Evolutionary conservation across 805 yeast genomes (phyloP).

Genomic region (Yamadazyma insecticola): DNA sequence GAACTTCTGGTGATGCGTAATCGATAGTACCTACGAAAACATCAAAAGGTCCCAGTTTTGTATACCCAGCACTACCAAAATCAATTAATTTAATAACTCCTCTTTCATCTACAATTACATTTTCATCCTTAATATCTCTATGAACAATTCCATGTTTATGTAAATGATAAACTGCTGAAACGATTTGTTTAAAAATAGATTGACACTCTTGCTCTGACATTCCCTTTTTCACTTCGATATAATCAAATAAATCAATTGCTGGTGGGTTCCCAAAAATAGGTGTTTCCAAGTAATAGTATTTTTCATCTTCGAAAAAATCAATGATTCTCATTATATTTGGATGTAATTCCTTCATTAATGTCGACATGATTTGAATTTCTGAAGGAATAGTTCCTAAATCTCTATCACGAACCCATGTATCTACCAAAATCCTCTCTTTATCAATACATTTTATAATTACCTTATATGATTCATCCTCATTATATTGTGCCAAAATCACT

Average conservation of each 20-base stretch:
- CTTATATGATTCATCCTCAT: constrained; percentile 54
- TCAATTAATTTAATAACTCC: constrained; percentile 85
- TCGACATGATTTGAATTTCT: constrained; percentile 91
- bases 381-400: constrained; percentile 89
- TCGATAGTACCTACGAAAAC: constrained; percentile 97
- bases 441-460: constrained; percentile 86
- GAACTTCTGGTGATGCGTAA: constrained; percentile 96
- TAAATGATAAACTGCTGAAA: constrained; percentile 72
- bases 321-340: constrained; percentile 80
- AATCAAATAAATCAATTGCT: constrained; percentile 88
- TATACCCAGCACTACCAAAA: constrained; percentile 93
- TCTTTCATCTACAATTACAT: constrained; percentile 78
- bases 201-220: constrained; percentile 79
- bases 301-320: constrained; percentile 90
- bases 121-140: constrained; percentile 93
- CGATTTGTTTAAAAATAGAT: constrained; percentile 73
- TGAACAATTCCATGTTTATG: constrained; percentile 88
- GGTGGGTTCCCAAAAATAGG: constrained; percentile 88
- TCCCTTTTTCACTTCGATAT: constrained; percentile 78
- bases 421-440: constrained; percentile 89
- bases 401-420: constrained; percentile 95
- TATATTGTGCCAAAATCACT: constrained; percentile 74
- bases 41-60: constrained; percentile 89
- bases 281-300: constrained; percentile 85
- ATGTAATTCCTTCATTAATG: constrained; percentile 72